Percentiles rank a stretch among this genome's conserved stretches.
Conservation (phyloP, 1,284 basidiomycete species). For the Stygiomarasmius scandens region DNA sequence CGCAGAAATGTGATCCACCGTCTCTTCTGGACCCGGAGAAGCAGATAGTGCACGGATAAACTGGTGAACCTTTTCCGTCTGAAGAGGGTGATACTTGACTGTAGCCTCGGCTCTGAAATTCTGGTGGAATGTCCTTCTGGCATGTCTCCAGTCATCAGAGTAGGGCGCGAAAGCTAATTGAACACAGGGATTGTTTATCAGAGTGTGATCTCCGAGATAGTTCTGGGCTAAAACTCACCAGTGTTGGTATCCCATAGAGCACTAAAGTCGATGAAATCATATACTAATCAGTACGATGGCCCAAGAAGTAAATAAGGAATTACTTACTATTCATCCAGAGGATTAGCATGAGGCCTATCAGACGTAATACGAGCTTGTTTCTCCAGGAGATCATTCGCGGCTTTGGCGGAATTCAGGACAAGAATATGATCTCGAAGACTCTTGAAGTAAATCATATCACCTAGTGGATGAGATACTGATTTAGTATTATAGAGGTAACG, state of each 20-base stretch:
- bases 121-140: constrained; percentile 5
- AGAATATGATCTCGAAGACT: not conserved
- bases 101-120: constrained; percentile 5
- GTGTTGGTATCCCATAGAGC: not conserved
- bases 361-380: constrained; percentile 7
- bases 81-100: constrained; percentile 3
- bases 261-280: not conserved
- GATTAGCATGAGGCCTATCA: not conserved
- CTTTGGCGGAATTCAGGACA: not conserved
- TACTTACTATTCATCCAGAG: not conserved
- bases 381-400: constrained; percentile 3
- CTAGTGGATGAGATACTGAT: not conserved
- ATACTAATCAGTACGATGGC: not conserved
- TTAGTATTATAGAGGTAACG: not conserved
- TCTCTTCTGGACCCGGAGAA: not conserved
- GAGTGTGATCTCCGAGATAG: too few species aligned
- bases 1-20: not conserved
- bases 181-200: too few species aligned
- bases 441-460: constrained; percentile 1
- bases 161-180: not conserved
- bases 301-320: not conserved
- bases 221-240: too few species aligned
- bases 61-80: not conserved
- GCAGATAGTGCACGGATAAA: not conserved
- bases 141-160: constrained; percentile 4